phyloP scores from a whole-genome alignment of 2,329 filamentous ascomycete species.

The Fusarium cicatricum region DNA sequence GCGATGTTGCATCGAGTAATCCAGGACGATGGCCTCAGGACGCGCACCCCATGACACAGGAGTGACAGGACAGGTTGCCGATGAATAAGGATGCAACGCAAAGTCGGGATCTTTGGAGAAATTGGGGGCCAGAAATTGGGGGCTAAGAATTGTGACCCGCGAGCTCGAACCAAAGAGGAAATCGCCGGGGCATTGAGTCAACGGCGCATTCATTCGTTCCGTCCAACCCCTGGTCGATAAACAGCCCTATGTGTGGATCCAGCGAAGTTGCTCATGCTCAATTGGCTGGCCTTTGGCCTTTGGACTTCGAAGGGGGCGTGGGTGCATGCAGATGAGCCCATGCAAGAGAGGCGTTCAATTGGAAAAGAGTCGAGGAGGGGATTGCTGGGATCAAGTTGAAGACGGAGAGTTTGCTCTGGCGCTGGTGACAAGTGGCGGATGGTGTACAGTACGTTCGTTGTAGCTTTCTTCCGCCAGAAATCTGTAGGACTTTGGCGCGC shows the following conservation, averaged over 20 bases:
- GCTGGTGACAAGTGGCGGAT: neutral
- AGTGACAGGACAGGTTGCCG: constrained; percentile 23
- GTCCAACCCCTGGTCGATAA: constrained; percentile 29
- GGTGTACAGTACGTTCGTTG: too few species aligned
- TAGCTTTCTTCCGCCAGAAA: too few species aligned
- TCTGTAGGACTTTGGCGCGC: too few species aligned
- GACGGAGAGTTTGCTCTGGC: constrained; percentile 7
- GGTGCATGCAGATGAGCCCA: constrained; percentile 26
- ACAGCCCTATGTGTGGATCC: constrained; percentile 44
- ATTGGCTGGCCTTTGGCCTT: constrained; percentile 30
- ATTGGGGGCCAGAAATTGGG: constrained; percentile 24
- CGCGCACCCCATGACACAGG: neutral
- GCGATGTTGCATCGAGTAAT: constrained; percentile 7
- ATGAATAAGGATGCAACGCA: constrained; percentile 10
- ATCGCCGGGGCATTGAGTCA: constrained; percentile 41
- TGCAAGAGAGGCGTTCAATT: constrained; percentile 4
- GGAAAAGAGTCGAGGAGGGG: constrained; percentile 12
- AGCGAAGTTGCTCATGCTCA: constrained; percentile 15
- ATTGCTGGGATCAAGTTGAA: neutral
- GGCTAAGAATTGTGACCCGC: constrained; percentile 1
- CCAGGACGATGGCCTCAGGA: constrained; percentile 27
- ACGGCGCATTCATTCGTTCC: constrained; percentile 29
- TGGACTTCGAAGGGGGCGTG: constrained; percentile 7
- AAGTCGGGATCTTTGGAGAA: constrained; percentile 3
- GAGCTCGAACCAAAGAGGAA: constrained; percentile 25